These are phyloP conservation scores for Polytrichum commune DNA, from an alignment of 225 moss, liverwort and hornwort species.

Conservation along the genomic window DNA sequence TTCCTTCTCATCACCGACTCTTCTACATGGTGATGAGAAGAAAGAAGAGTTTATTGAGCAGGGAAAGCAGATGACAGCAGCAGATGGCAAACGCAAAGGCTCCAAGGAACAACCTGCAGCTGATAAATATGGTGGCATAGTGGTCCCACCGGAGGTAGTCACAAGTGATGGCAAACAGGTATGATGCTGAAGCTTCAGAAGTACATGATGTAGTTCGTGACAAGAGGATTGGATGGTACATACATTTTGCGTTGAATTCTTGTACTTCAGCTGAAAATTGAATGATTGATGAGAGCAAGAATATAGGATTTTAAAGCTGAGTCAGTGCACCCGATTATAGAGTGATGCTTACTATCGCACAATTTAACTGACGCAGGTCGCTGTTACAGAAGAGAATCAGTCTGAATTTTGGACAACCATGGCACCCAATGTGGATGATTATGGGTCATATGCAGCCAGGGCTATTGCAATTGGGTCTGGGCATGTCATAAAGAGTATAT, in stretches of 20 bases:
- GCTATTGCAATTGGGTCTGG: constrained; percentile 80
- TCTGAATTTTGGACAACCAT: constrained; percentile 84
- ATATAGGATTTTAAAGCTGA: too few relatives aligned
- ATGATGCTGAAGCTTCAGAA: not conserved
- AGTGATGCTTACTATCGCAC: too few relatives aligned
- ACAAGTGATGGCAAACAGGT: constrained; percentile 54
- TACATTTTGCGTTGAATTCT: too few relatives aligned
- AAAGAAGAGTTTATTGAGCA: constrained; percentile 24
- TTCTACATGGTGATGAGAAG: constrained; percentile 50
- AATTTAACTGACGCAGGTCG: constrained; percentile 15
- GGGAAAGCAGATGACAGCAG: constrained; percentile 10
- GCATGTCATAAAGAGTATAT: constrained; percentile 76
- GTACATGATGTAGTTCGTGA: too few relatives aligned
- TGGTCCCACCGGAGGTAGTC: constrained; percentile 44
- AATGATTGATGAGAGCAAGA: too few relatives aligned
- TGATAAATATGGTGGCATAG: constrained; percentile 50
- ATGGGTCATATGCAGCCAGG: constrained; percentile 64
- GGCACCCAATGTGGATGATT: constrained; percentile 93
- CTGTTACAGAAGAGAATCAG: constrained; percentile 52
- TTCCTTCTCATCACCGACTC: constrained; percentile 66
- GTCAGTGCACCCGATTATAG: too few relatives aligned
- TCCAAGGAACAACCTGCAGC: constrained; percentile 15
- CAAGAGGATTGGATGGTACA: too few relatives aligned
- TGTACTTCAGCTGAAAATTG: too few relatives aligned
- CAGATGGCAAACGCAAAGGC: not conserved